Evolutionary conservation across 441 rosid genomes (phyloP).

Genomic region (Euphorbia celastroides): DNA sequence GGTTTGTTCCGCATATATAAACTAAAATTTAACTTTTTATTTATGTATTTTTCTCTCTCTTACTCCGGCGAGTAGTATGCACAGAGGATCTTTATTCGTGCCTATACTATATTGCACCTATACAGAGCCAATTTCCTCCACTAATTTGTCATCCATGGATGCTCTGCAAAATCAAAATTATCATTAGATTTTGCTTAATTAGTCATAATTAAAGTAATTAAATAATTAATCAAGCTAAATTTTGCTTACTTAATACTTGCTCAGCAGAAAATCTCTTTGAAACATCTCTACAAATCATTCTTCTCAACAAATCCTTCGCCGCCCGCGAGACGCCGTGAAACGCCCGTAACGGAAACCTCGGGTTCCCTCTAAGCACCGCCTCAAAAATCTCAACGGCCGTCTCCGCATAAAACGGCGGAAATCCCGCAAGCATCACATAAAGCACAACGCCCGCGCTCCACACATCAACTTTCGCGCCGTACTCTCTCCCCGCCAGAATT

Average conservation of each 20-base stretch:
- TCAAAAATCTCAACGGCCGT: conserved; percentile 64
- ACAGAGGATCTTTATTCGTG: too few species aligned
- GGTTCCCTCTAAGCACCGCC: conserved; percentile 59
- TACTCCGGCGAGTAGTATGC: too few species aligned
- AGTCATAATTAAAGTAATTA: too few species aligned
- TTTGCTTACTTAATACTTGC: conserved; percentile 63
- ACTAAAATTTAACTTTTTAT: too few species aligned
- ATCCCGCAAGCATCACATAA: conserved; percentile 75
- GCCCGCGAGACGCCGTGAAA: conserved; percentile 48
- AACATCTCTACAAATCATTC: conserved; percentile 65
- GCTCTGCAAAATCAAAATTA: conserved; percentile 25
- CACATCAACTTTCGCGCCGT: conserved; percentile 68
- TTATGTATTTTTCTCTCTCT: too few species aligned
- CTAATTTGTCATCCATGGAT: conserved; percentile 40
- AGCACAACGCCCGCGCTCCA: conserved; percentile 89
- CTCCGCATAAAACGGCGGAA: conserved; percentile 78
- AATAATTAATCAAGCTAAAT: neutral
- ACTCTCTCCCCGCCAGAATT: conserved; percentile 53
- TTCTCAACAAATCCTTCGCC: conserved; percentile 69
- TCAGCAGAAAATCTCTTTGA: conserved; percentile 75
- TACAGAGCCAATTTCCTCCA: conserved; percentile 12
- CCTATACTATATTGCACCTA: neutral
- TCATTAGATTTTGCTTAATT: neutral
- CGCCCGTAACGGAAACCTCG: conserved; percentile 52
- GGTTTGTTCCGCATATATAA: too few species aligned